A percentile compares a stretch with the other conserved stretches of the same genome.
These are phyloP conservation scores for Metschnikowia gelsemii DNA, from an alignment of 805 yeast species.

Conservation along the genomic window DNA sequence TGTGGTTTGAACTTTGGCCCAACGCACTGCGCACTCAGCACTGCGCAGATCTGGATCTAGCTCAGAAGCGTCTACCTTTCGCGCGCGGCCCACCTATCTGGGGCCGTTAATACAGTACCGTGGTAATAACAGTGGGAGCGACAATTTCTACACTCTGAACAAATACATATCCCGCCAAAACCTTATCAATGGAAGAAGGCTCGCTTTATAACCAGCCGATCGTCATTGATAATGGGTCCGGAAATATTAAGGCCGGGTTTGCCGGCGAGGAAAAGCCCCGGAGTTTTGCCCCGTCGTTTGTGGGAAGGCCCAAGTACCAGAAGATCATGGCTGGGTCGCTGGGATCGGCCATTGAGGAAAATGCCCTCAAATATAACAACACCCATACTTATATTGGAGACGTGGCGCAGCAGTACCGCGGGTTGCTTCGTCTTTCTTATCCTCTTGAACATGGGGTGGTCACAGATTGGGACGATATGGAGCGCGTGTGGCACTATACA, in stretches of 20 bases:
- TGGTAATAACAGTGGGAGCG: no score
- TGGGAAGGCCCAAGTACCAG: slow-evolving; percentile 83
- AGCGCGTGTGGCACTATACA: slow-evolving; percentile 70
- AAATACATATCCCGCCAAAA: no score
- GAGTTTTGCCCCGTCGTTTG: slow-evolving; percentile 56
- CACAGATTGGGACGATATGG: slow-evolving; percentile 84
- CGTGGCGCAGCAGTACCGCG: slow-evolving; percentile 72
- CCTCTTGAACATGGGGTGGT: slow-evolving; percentile 83
- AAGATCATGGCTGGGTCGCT: slow-evolving; percentile 67
- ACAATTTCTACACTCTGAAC: not conserved
- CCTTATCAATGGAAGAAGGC: slow-evolving; percentile 25
- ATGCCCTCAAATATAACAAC: slow-evolving; percentile 19
- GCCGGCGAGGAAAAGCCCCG: slow-evolving; percentile 89
- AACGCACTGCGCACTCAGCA: no score
- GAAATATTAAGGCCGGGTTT: slow-evolving; percentile 82
- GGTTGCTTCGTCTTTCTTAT: slow-evolving; percentile 65
- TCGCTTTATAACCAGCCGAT: slow-evolving; percentile 45
- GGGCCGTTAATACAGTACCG: no score
- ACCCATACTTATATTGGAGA: slow-evolving; percentile 69
- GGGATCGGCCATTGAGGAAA: slow-evolving; percentile 20
- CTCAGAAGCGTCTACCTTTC: no score
- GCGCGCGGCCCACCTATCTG: no score
- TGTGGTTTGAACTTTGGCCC: no score
- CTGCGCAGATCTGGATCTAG: no score
- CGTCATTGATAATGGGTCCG: slow-evolving; percentile 66